Percentiles rank a stretch among this genome's conserved stretches.
Conservation (phyloP, 176 grass and related monocot genomes). For the Raddia distichophylla region DNA sequence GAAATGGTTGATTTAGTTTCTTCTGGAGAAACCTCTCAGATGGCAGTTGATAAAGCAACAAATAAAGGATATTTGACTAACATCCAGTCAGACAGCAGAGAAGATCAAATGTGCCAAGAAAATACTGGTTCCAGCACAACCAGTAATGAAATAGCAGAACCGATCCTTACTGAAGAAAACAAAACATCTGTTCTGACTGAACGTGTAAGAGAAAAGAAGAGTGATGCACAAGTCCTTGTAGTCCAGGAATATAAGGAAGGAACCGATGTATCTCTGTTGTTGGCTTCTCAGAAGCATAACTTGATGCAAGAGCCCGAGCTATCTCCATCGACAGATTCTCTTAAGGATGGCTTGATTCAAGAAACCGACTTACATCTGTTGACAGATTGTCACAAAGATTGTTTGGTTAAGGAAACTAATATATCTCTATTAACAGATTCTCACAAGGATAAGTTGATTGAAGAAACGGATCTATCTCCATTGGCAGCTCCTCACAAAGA, state of each 20-base stretch:
- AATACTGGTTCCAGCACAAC: constrained; percentile 12
- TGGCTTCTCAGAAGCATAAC: constrained; percentile 31
- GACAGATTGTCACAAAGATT: constrained; percentile 28
- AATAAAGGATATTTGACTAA: constrained; percentile 36
- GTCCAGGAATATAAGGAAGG: constrained; percentile 49
- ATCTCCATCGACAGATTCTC: constrained; percentile 38
- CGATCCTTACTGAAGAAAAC: constrained; percentile 38
- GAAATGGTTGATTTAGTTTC: constrained; percentile 36
- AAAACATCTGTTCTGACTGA: constrained; percentile 30
- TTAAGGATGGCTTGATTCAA: constrained; percentile 36
- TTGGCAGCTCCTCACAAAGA: constrained; percentile 25
- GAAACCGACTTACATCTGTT: constrained; percentile 27
- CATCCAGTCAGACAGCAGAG: constrained; percentile 29
- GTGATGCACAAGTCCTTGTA: constrained; percentile 36
- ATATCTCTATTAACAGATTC: constrained; percentile 32
- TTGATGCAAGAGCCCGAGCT: constrained; percentile 39
- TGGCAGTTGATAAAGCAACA: constrained; percentile 42
- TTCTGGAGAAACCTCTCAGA: constrained; percentile 39
- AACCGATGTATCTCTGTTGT: constrained; percentile 19
- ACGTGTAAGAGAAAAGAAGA: constrained; percentile 46
- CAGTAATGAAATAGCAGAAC: constrained; percentile 29
- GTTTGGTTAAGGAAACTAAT: constrained; percentile 35
- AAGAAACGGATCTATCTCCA: constrained; percentile 22
- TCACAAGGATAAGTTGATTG: constrained; percentile 31
- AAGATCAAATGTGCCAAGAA: constrained; percentile 40